A percentile compares a stretch with the other conserved stretches of the same genome.
Conservation (phyloP, 192 early-diverging fungal species). For the Geosiphon pyriformis region DNA sequence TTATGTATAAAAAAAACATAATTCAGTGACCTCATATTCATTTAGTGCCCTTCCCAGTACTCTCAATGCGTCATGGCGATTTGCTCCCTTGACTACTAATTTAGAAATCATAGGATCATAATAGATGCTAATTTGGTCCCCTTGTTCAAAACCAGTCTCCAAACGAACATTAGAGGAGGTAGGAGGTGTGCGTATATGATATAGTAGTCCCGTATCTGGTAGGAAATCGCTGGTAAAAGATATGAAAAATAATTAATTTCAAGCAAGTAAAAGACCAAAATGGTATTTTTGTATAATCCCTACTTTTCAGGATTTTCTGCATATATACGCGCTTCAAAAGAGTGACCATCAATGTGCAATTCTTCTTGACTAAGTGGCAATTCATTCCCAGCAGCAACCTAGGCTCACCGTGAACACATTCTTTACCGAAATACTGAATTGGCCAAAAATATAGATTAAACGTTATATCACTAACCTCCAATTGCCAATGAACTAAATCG, state of each 20-base stretch:
- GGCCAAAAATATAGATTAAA: no score
- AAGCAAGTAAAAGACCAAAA: neutral
- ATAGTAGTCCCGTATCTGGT: conserved; percentile 87
- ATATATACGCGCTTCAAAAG: conserved; percentile 98
- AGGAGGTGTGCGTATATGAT: conserved; percentile 68
- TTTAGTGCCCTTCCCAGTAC: conserved; percentile 73
- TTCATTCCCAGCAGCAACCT: conserved; percentile 84
- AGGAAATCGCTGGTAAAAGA: conserved; percentile 65
- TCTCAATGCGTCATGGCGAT: conserved; percentile 79
- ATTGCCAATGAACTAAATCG: conserved; percentile 93
- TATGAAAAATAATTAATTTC: neutral
- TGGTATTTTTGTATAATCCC: neutral
- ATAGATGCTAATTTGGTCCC: conserved; percentile 87
- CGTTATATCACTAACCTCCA: conserved; percentile 57
- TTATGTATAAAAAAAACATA: neutral
- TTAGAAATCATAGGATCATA: conserved; percentile 98
- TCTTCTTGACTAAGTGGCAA: conserved; percentile 71
- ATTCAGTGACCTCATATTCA: conserved; percentile 65
- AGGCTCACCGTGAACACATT: no score
- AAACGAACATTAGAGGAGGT: conserved; percentile 64
- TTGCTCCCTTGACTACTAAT: conserved; percentile 76
- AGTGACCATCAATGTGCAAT: conserved; percentile 70
- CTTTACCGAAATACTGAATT: no score
- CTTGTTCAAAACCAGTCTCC: conserved; percentile 89
- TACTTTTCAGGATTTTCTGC: conserved; percentile 88